Conservation (phyloP, 768 basidiomycete species). For the Lyophyllum decastes region DNA sequence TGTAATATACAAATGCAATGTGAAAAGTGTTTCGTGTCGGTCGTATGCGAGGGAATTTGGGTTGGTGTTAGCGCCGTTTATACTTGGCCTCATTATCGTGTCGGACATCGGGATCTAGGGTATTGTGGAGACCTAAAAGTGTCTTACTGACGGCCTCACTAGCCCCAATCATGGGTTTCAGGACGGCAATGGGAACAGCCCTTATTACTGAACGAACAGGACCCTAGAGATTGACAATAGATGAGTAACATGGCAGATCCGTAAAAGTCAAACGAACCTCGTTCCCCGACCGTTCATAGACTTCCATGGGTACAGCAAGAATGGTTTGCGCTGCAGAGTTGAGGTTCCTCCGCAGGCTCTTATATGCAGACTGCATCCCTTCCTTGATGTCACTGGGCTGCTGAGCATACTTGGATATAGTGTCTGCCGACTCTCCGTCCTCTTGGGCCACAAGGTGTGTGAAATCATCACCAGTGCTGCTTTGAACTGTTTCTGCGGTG, state of each 20-base stretch:
- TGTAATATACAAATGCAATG: conserved; percentile 20
- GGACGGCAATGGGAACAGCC: conserved; percentile 95
- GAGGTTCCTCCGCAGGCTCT: conserved; percentile 81
- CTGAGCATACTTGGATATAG: conserved; percentile 89
- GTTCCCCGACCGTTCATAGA: conserved; percentile 90
- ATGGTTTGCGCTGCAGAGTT: conserved; percentile 97
- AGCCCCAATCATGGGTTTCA: conserved; percentile 98
- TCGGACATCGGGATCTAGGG: conserved; percentile 82
- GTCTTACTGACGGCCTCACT: conserved; percentile 97
- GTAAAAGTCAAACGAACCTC: conserved; percentile 57
- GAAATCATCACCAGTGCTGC: conserved; percentile 38
- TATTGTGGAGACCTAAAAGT: conserved; percentile 88
- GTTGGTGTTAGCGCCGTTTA: conserved; percentile 66
- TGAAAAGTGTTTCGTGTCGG: not conserved
- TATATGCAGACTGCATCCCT: conserved; percentile 91
- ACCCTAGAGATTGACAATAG: conserved; percentile 55
- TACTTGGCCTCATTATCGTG: conserved; percentile 93
- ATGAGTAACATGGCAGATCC: conserved; percentile 1
- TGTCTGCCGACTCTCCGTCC: conserved; percentile 52
- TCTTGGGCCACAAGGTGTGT: conserved; percentile 30
- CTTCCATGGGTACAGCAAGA: conserved; percentile 98
- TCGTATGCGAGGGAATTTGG: not conserved
- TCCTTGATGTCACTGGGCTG: conserved; percentile 85
- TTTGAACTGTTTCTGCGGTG: conserved; percentile 66
- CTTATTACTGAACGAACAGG: conserved; percentile 92